phyloP scores from a whole-genome alignment of 2,329 filamentous ascomycete genomes.

The Neurospora sp. region DNA sequence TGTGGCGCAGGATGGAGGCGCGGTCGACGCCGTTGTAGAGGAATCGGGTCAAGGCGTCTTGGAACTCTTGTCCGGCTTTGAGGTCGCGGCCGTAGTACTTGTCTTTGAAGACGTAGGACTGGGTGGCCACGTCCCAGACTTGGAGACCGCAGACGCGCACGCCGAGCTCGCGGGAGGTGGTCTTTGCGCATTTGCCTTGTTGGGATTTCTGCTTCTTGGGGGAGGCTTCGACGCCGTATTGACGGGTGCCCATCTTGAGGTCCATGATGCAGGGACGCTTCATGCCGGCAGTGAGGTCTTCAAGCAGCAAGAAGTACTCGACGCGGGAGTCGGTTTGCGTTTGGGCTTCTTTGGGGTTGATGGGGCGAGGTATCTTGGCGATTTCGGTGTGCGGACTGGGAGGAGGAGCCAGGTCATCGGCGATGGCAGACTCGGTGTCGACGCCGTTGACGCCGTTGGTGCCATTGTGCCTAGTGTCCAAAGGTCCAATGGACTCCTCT shows the following conservation, averaged over 20 bases:
- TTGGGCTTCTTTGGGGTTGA: conserved; percentile 71
- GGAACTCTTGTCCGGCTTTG: conserved; percentile 80
- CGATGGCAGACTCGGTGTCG: conserved; percentile 26
- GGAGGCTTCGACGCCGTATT: conserved; percentile 87
- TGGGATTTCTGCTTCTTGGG: conserved; percentile 92
- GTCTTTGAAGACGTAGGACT: conserved; percentile 90
- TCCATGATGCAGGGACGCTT: conserved; percentile 93
- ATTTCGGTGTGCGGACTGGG: conserved; percentile 21
- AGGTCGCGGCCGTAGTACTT: conserved; percentile 92
- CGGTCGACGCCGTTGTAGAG: conserved; percentile 83
- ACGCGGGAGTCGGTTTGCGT: conserved; percentile 56
- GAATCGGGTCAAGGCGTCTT: conserved; percentile 78
- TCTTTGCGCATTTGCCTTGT: conserved; percentile 81
- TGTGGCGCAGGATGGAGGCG: conserved; percentile 72
- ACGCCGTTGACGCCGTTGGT: conserved; percentile 3
- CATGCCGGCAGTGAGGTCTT: conserved; percentile 95
- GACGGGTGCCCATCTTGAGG: conserved; percentile 95
- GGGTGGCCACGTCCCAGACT: conserved; percentile 79
- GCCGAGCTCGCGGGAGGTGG: conserved; percentile 83
- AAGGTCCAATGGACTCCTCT: not conserved
- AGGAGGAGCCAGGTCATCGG: conserved; percentile 19
- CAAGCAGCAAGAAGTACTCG: conserved; percentile 85
- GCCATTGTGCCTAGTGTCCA: not conserved
- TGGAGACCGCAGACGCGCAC: conserved; percentile 94
- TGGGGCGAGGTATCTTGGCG: conserved; percentile 45